phyloP scores from a whole-genome alignment of 345 rosid species.

The Murraya koenigii region DNA sequence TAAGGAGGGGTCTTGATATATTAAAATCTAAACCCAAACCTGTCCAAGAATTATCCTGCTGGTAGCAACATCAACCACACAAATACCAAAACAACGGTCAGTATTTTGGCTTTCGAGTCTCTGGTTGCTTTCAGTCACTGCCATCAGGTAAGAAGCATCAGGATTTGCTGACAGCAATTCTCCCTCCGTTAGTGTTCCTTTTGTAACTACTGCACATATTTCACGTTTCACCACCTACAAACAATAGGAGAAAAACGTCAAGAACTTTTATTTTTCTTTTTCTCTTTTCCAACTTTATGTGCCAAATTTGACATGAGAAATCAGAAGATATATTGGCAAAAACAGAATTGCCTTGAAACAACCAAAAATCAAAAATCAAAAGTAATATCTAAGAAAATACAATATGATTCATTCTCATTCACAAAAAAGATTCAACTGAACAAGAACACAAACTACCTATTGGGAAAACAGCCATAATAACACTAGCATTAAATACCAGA shows the following conservation, averaged over 20 bases:
- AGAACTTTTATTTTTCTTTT: background rate
- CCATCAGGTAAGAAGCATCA: constrained; percentile 86
- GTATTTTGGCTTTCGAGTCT: constrained; percentile 28
- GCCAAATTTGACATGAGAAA: background rate
- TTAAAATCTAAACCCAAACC: constrained; percentile 37
- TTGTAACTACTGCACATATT: constrained; percentile 86
- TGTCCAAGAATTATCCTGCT: constrained; percentile 84
- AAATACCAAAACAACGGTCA: constrained; percentile 64
- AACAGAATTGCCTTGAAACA: background rate
- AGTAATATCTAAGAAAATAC: background rate
- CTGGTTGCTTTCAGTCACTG: constrained; percentile 63
- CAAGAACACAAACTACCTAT: background rate
- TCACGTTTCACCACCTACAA: constrained; percentile 97
- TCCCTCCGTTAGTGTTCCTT: constrained; percentile 93
- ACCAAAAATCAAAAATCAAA: background rate
- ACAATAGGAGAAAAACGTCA: constrained; percentile 26
- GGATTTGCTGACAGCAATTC: constrained; percentile 83
- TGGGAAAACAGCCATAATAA: background rate
- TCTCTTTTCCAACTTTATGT: background rate
- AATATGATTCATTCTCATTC: background rate
- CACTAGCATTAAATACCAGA: background rate
- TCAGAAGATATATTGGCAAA: background rate
- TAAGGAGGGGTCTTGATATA: constrained; percentile 6
- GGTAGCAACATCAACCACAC: constrained; percentile 87
- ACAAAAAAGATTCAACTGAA: background rate